phyloP scores from a whole-genome alignment of 108 stramenopile genomes.

The Skeletonema potamos region DNA sequence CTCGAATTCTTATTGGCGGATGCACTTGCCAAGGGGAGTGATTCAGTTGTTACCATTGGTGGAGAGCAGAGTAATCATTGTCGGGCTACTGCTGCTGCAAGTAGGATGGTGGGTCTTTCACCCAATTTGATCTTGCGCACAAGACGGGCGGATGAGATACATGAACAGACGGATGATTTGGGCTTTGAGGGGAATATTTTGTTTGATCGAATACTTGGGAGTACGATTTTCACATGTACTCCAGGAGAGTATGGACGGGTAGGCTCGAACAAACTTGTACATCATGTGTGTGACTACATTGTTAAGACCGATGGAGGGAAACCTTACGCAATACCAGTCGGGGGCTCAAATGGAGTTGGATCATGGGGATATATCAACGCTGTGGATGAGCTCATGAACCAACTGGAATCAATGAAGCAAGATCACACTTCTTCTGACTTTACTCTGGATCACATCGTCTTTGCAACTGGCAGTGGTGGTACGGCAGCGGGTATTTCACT shows the following conservation, averaged over 20 bases:
- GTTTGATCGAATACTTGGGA: conserved; percentile 84
- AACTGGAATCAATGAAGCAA: conserved; percentile 25
- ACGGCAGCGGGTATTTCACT: conserved; percentile 82
- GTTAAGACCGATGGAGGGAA: conserved; percentile 12
- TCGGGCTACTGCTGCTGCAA: conserved; percentile 85
- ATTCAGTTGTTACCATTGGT: conserved; percentile 87
- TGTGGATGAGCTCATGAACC: conserved; percentile 67
- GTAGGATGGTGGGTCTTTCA: conserved; percentile 75
- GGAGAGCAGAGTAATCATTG: conserved; percentile 92
- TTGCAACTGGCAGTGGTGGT: conserved; percentile 91
- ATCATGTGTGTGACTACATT: conserved; percentile 52
- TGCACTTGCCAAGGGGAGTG: conserved; percentile 54
- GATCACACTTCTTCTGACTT: conserved; percentile 18
- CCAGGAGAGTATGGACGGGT: conserved; percentile 85
- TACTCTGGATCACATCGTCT: conserved; percentile 80
- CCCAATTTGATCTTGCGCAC: conserved; percentile 83
- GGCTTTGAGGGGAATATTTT: conserved; percentile 76
- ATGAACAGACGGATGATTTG: conserved; percentile 36
- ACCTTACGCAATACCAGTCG: conserved; percentile 85
- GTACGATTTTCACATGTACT: conserved; percentile 76
- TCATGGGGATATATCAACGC: conserved; percentile 88
- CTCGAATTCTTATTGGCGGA: conserved; percentile 89
- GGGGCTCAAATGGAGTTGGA: conserved; percentile 87
- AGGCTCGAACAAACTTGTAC: conserved; percentile 64
- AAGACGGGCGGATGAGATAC: conserved; percentile 48